Evolutionary conservation across 2,329 filamentous ascomycete genomes (phyloP).

Genomic region (Pleomassaria siparia): DNA sequence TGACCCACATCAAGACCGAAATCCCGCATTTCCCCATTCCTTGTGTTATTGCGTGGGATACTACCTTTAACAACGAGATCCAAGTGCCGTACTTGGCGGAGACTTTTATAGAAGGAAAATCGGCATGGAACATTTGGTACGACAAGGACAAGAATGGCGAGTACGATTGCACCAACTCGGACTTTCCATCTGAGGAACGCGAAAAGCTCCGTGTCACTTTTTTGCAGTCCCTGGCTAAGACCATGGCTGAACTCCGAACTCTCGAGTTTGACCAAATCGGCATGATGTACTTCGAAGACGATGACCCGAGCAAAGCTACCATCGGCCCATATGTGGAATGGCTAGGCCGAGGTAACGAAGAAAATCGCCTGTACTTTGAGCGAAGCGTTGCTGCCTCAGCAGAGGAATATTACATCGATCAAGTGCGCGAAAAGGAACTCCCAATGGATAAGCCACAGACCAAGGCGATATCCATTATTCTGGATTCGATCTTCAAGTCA

Average conservation of each 20-base stretch:
- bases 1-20: not conserved
- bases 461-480: not conserved
- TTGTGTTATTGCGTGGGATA: constrained; percentile 9
- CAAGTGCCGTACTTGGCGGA: constrained; percentile 13
- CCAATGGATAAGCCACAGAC: not conserved
- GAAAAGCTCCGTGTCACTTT: constrained; percentile 5
- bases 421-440: not conserved
- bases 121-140: constrained; percentile 11
- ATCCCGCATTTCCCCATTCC: constrained; percentile 8
- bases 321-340: not conserved
- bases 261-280: constrained; percentile 11
- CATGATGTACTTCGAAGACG: not conserved
- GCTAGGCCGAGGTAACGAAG: not conserved
- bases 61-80: constrained; percentile 12
- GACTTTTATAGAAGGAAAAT: constrained; percentile 2
- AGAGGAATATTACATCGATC: not conserved
- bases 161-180: not conserved
- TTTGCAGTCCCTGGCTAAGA: constrained; percentile 6
- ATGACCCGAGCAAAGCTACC: not conserved
- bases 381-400: not conserved
- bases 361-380: not conserved
- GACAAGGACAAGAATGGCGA: not conserved
- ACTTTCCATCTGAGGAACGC: not conserved
- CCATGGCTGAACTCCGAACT: constrained; percentile 4
- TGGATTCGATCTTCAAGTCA: not conserved